Evolutionary conservation across 1,284 basidiomycete genomes (phyloP).

Genomic region (Trametes sp.): DNA sequence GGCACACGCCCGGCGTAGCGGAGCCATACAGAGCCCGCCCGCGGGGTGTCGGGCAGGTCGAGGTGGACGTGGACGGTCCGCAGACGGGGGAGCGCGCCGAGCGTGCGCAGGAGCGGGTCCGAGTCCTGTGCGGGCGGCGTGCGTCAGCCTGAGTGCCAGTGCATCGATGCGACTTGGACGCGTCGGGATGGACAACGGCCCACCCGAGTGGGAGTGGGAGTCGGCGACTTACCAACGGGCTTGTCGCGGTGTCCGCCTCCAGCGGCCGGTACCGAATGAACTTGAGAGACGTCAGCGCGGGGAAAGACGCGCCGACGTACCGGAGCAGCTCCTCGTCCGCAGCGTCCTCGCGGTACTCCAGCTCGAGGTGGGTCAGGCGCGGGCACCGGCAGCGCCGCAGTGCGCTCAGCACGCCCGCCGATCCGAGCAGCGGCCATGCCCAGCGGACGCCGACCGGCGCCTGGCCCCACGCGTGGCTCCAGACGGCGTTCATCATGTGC

Average conservation of each 20-base stretch:
- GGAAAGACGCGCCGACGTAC: background rate
- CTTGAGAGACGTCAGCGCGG: background rate
- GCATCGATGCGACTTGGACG: too few species aligned
- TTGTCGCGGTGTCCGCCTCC: background rate
- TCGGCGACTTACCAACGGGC: background rate
- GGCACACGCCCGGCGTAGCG: background rate
- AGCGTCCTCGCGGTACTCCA: slow-evolving; percentile 3
- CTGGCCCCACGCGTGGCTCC: background rate
- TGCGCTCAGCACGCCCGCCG: background rate
- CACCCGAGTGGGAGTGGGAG: too few species aligned
- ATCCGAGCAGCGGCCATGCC: background rate
- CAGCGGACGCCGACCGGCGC: background rate
- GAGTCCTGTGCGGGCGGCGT: too few species aligned
- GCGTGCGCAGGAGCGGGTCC: background rate
- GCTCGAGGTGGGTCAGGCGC: background rate
- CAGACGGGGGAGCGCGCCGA: background rate
- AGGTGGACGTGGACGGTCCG: background rate
- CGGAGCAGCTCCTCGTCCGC: background rate
- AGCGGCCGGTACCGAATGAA: background rate
- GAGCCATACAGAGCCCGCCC: background rate
- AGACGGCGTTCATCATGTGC: background rate
- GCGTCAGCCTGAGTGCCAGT: too few species aligned
- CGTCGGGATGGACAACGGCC: too few species aligned
- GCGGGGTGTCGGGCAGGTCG: background rate
- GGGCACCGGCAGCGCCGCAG: background rate